phyloP scores from a whole-genome alignment of 148 eudicot genomes.

The Spergularia bocconei region DNA sequence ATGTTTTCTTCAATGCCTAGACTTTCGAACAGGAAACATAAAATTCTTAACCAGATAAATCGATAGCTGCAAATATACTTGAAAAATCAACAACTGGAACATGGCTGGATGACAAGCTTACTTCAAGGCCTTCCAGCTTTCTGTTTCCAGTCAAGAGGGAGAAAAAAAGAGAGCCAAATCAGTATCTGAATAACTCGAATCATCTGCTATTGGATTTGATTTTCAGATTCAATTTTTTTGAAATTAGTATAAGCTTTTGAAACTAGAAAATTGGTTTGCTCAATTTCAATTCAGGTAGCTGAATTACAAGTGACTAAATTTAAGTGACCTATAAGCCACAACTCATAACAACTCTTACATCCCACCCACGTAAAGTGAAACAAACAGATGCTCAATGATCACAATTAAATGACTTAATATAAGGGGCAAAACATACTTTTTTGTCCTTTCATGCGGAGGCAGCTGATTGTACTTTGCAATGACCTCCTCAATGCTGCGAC shows the following conservation, averaged over 20 bases:
- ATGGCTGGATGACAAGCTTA: conserved; percentile 25
- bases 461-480: conserved; percentile 33
- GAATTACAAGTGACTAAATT: neutral
- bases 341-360: no score
- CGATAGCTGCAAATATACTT: neutral
- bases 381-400: neutral
- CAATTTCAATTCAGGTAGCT: neutral
- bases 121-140: conserved; percentile 39
- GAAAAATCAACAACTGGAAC: neutral
- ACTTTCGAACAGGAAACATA: conserved; percentile 31
- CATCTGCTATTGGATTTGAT: neutral
- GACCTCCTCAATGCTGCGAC: conserved; percentile 36
- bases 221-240: neutral
- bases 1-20: conserved; percentile 64
- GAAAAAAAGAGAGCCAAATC: neutral
- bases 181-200: neutral
- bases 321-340: neutral
- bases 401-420: neutral
- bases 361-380: neutral
- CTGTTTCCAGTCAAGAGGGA: conserved; percentile 17
- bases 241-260: neutral
- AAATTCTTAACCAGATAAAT: conserved; percentile 27
- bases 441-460: conserved; percentile 42
- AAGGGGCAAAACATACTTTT: conserved; percentile 23
- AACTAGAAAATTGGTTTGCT: neutral